Evolutionary conservation across 106 monocot species (phyloP), one percentile per base, ranked within the genome.

Genomic region (Ottelia alismoides): DNA sequence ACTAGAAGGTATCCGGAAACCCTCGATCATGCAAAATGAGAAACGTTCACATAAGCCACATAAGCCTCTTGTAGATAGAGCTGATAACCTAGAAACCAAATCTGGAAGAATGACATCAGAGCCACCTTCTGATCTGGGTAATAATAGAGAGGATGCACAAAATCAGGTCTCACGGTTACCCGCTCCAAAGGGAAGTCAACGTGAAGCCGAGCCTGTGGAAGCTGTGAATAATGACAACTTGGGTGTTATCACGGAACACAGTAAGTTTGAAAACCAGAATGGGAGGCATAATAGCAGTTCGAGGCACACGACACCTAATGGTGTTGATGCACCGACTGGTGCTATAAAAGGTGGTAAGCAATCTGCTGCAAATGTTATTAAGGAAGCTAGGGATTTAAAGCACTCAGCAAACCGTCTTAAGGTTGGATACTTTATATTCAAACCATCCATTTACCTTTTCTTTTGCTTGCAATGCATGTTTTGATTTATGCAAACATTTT

Each of bases 361-460:
- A 58, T 57, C 75, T 65, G 45, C 52, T 60, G 69, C 64, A 45
- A 61, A 49, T 64, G 55, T 70, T 21, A 23, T 82, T 31, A 88
- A 76, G 76, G 88, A 82, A 76, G 96, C 96, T 55, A 74, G 79
- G 56, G 77, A 71, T 66, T 63, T 98, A 35, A 98, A 98, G 66
- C 89, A 98, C 51, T 74, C 50, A 30, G 89, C 96, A 52, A 72
- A 82, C 65, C 78, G 76, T 51, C 66, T 94, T 62, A 94, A 94
- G 94, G 94, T 82, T n/a, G n/a, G n/a, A n/a, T n/a, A n/a, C n/a
- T n/a, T n/a, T n/a, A n/a, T n/a, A n/a, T n/a, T 53, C 48, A 63
- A 74, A 74, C 71, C n/a, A 45, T 25, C 54, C 27, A 32, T 61
- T 10, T 24, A n/a, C n/a, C n/a, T n/a, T n/a, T n/a, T n/a, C n/a